Conservation (phyloP, 495 filamentous ascomycete genomes). For the Jackrogersella multiformis region DNA sequence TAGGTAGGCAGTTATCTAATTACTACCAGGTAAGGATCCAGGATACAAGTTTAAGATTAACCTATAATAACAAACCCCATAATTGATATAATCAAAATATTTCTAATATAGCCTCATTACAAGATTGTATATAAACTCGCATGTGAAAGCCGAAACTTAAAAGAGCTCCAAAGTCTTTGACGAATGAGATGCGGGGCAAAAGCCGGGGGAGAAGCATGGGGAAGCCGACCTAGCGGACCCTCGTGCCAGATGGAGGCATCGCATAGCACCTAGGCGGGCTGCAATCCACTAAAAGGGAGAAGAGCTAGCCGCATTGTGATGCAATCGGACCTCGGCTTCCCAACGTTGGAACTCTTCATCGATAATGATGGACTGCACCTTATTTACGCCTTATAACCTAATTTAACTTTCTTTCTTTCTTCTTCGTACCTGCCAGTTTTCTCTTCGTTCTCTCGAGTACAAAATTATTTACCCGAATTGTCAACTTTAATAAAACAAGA, state of each 20-base stretch:
- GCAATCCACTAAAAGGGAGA: slow-evolving; percentile 12
- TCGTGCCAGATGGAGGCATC: slow-evolving; percentile 1
- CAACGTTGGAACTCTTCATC: slow-evolving; percentile 14
- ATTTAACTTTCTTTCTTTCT: background rate
- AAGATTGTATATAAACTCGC: slow-evolving; percentile 12
- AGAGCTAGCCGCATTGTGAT: slow-evolving; percentile 40
- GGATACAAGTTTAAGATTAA: too few relatives aligned
- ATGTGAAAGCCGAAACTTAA: slow-evolving; percentile 31
- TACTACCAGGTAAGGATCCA: too few relatives aligned
- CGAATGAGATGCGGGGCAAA: slow-evolving; percentile 36
- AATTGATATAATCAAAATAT: too few relatives aligned
- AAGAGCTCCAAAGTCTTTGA: slow-evolving; percentile 7
- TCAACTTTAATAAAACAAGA: too few relatives aligned
- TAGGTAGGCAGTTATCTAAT: background rate
- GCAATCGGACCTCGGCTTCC: slow-evolving; percentile 49
- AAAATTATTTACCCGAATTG: too few relatives aligned
- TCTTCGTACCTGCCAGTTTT: background rate
- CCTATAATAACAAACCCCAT: too few relatives aligned
- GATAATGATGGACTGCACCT: background rate
- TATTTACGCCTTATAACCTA: background rate
- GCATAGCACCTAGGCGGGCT: background rate
- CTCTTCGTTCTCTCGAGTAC: too few relatives aligned
- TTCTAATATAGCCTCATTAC: background rate
- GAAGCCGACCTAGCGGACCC: slow-evolving; percentile 27
- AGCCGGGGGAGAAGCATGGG: slow-evolving; percentile 23